Percentiles rank a stretch among this genome's conserved stretches.
phyloP scores from a whole-genome alignment of 306 rosid genomes.

The Fagus crenata region DNA sequence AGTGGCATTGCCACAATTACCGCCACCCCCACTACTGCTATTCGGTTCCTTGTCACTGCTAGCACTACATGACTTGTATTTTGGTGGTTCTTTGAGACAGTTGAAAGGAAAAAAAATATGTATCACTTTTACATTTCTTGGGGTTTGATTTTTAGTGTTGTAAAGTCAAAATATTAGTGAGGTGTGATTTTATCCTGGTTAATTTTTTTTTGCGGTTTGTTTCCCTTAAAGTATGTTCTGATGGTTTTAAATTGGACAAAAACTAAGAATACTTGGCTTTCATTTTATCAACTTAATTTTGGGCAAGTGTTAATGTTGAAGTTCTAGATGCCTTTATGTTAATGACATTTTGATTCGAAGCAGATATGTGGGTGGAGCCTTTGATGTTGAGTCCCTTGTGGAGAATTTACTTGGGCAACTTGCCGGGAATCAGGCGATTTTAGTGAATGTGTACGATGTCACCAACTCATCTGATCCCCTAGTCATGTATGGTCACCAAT shows the following conservation, averaged over 20 bases:
- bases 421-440: conserved; percentile 87
- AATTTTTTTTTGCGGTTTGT: not conserved
- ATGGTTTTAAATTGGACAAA: not conserved
- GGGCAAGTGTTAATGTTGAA: conserved; percentile 16
- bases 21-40: not conserved
- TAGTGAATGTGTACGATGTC: conserved; percentile 86
- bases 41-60: conserved; percentile 14
- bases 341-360: conserved; percentile 30
- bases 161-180: not conserved
- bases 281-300: conserved; percentile 1
- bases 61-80: not conserved
- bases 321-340: conserved; percentile 27
- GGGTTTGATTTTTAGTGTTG: not conserved
- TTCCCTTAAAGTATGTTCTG: not conserved
- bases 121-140: not conserved
- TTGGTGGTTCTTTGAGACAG: not conserved
- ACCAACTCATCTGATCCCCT: conserved; percentile 74
- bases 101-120: not conserved
- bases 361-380: conserved; percentile 97
- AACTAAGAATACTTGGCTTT: not conserved
- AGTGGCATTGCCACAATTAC: not conserved
- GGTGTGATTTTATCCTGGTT: conserved; percentile 1
- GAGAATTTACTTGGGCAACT: conserved; percentile 98
- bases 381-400: conserved; percentile 96
- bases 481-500: conserved; percentile 84